Base-by-base conservation (phyloP, 2,329 filamentous ascomycete genomes). In the Graphilbum sp. region DNA sequence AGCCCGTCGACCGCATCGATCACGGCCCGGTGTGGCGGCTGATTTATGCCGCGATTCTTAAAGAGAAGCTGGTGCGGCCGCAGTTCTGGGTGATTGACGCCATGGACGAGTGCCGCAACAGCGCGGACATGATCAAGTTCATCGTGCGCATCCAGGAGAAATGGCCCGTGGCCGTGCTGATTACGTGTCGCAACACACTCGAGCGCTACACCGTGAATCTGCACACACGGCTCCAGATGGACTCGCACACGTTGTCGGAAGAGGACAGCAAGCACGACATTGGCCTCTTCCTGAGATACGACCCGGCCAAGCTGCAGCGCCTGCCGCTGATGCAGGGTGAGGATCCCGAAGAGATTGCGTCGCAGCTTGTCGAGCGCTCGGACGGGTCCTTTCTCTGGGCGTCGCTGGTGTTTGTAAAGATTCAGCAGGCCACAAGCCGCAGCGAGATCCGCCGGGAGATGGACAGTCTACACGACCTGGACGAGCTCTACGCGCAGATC, bases 31-130 rank as follows among this genome's bases (percentile, higher is more conserved):
- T 54, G 1, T 56, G 54, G 54, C 40, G 51, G 2, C 48, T 45
- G 10, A 11, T 54, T 1, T 50, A 49, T 12, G 19, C 47, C 2
- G 36, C 44, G 2, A 47, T 56, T 3, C 39, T 51, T 5, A 51
- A 45, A 21, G 16, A 43, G 2, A 43, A 35, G 17, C 39, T 52
- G 1, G 42, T 39, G 13, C 39, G 24, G 12, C 45, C 47, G 0
- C 52, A 56, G 21, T 52, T 49, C 35, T 56, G 52, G 52, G 43
- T 56, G 4, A 50, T 57, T 18, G 54, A 57, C 31, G 50, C 50
- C 1, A 27, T 57, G 13, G 54, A 56, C 27, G 54, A 56, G 27
- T 53, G 51, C 38, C 47, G 41, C 20, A 38, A 32, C 5, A 37
- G 41, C 2, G 5, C 37, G 1, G 50, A 52, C 2, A 36, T 55